Evolutionary conservation across 768 basidiomycete species (phyloP), one percentile per base, ranked within the genome.

Genomic region (Rhodosporidiobolus sp.): DNA sequence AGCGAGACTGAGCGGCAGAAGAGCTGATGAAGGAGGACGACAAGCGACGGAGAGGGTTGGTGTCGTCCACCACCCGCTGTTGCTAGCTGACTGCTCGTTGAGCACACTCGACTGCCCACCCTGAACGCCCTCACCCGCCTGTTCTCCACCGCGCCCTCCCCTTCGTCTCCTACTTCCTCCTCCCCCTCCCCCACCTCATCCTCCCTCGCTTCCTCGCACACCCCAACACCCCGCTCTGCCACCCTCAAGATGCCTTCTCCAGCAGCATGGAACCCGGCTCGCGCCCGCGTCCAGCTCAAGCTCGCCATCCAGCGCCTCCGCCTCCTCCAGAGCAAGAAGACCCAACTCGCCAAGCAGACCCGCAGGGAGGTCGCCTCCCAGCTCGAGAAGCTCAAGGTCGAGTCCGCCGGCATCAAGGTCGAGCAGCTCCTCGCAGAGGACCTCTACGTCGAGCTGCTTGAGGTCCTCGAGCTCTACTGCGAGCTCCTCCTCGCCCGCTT

Each of bases 401-500:
- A 95, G 83, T 92, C 90, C 0, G 91, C 93, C 7, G 84, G 87
- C 74, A 86, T 94, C 78, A 91, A 91, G 81, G 88, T 89, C 65
- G 76, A 78, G 62, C 69, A 54, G 6, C 43, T 74, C 49, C 66
- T 79, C 50, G 28, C 54, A 22, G 73, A 73, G 32, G 75, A 74
- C n/a, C 52, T 57, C 38, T 63, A 72, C 38, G 67, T 63, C 58
- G 70, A 82, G 30, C 69, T 79, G 56, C 83, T 97, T 49, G 95
- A 99, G 79, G 83, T 98, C 10, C 83, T 99, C 35, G 94, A 97
- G 83, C 85, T 98, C 19, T 66, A 97, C 80, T 91, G 90, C 74
- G 96, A 99, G 79, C 86, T 95, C n/a, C 82, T 98, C 28, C 84
- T 94, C 32, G 92, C 95, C 16, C 86, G 96, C 58, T 98, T 98